Evolutionary conservation across 768 basidiomycete species (phyloP), one percentile per base, ranked within the genome.

Genomic region (Boletales sp.): DNA sequence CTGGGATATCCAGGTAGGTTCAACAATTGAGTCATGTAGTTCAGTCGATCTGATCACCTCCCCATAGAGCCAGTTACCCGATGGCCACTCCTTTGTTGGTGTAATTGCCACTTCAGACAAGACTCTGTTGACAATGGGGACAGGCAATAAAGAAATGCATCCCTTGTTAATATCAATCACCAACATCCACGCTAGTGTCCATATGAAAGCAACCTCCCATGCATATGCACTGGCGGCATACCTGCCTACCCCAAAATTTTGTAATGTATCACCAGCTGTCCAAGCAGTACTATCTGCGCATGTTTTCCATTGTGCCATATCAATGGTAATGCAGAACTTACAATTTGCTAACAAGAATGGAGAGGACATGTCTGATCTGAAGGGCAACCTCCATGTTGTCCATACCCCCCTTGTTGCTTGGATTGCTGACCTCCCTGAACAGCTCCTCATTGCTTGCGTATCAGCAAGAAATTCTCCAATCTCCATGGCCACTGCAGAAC

Each of bases 181-280:
- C 0, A 56, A 56, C 15, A 56, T 56, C 6, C 34, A 50, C 2
- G 46, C 48, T 0, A 45, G 52, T 17, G 17, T 50, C 7, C 15
- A 36, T 7, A 47, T 40, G 38, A 37, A 47, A 17, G 39, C 39
- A 3, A 40, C 46, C 12, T 47, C 48, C 1, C 44, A 51, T 12
- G 40, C 44, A 14, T 51, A 40, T 39, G 21, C 10, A 4, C 61
- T 68, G 9, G 51, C 62, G n/a, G 66, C 56, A 0, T 57, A 62
- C 8, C 51, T 71, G 10, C 69, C 69, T 0, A 56, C 65, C 15
- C 59, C 65, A 3, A 57, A 55, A 12, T 70, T 52, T 19, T n/a
- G n/a, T n/a, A 44, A 63, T 9, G 45, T 19, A 7, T 50, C 58
- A 24, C 50, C 48, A 21, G 55, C 66, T 14, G 50, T 60, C 18